Conservation (phyloP, 2,329 filamentous ascomycete species). For the Cytospora leucostoma region DNA sequence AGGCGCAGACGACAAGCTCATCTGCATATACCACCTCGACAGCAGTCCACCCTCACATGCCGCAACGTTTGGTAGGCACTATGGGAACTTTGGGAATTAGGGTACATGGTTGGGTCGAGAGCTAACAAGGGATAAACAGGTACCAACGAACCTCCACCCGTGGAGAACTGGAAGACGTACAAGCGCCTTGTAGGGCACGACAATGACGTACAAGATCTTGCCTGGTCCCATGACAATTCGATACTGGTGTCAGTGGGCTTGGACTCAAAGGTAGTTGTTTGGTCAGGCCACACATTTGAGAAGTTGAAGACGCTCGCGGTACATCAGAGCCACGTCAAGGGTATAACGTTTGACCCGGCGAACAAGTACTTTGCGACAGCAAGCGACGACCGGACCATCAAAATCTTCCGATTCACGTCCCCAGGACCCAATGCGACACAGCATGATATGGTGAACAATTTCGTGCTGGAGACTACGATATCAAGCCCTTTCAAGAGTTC, state of each 20-base stretch:
- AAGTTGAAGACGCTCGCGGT: slow-evolving; percentile 92
- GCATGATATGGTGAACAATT: slow-evolving; percentile 96
- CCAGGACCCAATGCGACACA: slow-evolving; percentile 88
- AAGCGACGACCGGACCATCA: slow-evolving; percentile 94
- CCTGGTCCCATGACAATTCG: slow-evolving; percentile 95
- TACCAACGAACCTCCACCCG: slow-evolving; percentile 84
- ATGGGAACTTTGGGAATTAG: not conserved
- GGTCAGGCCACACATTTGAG: slow-evolving; percentile 97
- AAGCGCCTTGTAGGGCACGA: slow-evolving; percentile 94
- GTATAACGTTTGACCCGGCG: slow-evolving; percentile 96
- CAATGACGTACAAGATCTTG: slow-evolving; percentile 96
- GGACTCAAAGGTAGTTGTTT: slow-evolving; percentile 97
- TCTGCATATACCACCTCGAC: slow-evolving; percentile 94
- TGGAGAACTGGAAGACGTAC: slow-evolving; percentile 97
- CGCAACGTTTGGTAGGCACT: slow-evolving; percentile 71
- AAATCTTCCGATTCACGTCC: slow-evolving; percentile 92
- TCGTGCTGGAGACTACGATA: slow-evolving; percentile 91
- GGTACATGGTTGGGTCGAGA: not conserved
- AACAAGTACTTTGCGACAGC: slow-evolving; percentile 99
- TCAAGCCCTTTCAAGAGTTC: slow-evolving; percentile 84
- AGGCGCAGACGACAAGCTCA: slow-evolving; percentile 97
- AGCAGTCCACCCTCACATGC: slow-evolving; percentile 74
- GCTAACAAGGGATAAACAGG: slow-evolving; percentile 45
- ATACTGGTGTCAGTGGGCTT: slow-evolving; percentile 93
- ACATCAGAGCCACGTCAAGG: slow-evolving; percentile 97